These are phyloP conservation scores for Mrakia hoshinonis DNA, from an alignment of 768 basidiomycete genomes.

Conservation along the genomic window DNA sequence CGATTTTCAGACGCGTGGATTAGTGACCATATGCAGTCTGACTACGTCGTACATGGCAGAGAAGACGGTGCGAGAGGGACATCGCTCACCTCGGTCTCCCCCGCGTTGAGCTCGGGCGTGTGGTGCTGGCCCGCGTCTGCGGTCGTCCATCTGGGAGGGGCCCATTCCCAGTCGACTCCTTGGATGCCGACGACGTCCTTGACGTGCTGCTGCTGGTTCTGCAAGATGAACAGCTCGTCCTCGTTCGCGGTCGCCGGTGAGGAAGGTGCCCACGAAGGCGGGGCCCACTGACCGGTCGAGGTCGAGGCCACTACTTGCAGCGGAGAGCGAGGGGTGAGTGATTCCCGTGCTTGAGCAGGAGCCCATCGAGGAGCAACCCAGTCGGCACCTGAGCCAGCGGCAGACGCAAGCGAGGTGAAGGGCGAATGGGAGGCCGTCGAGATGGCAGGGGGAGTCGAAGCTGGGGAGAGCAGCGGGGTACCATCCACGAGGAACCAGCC, in stretches of 20 bases:
- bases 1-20: background rate
- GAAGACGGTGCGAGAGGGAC: no score
- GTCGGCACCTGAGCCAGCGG: background rate
- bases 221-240: background rate
- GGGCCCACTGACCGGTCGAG: no score
- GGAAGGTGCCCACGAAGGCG: background rate
- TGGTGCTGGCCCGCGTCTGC: no score
- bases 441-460: background rate
- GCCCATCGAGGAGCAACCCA: background rate
- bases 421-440: background rate
- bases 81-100: no score
- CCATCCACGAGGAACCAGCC: background rate
- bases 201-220: no score
- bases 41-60: background rate
- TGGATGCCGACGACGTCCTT: no score
- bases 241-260: background rate
- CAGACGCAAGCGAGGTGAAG: background rate
- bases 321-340: no score
- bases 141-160: no score
- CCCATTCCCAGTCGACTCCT: no score
- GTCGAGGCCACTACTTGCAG: no score
- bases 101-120: no score
- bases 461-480: background rate
- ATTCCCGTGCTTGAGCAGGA: no score
- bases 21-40: background rate